Conservation (phyloP, 805 yeast species). For the Hyphopichia homilentoma region DNA sequence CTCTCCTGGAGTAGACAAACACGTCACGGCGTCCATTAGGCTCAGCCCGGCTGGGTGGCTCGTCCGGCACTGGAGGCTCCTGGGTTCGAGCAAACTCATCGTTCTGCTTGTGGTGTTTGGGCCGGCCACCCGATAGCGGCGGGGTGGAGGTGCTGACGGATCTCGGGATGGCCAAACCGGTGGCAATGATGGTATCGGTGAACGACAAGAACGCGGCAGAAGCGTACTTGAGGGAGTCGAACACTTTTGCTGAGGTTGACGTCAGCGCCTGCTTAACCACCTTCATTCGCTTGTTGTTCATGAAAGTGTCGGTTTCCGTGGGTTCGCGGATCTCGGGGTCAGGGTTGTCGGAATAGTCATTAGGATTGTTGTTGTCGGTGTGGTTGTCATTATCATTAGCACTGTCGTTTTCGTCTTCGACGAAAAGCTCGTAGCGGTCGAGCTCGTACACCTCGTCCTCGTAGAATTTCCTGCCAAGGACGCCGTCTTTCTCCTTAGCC, state of each 20-base stretch:
- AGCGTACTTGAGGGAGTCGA: constrained; percentile 12
- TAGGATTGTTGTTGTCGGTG: constrained; percentile 1
- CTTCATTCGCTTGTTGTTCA: background rate
- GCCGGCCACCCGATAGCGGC: constrained; percentile 5
- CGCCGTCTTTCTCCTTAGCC: constrained; percentile 61
- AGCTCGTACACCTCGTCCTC: constrained; percentile 57
- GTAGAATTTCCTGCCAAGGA: constrained; percentile 69
- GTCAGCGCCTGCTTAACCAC: no score
- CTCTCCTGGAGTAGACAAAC: constrained; percentile 35
- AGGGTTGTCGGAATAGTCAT: constrained; percentile 7
- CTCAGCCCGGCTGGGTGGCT: background rate
- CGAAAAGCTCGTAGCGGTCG: constrained; percentile 37
- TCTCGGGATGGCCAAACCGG: constrained; percentile 56
- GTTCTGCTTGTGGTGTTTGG: background rate
- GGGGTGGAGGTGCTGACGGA: constrained; percentile 38
- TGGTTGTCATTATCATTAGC: constrained; percentile 4
- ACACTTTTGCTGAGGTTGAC: no score
- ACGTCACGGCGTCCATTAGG: constrained; percentile 25
- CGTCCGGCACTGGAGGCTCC: no score
- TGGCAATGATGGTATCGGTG: constrained; percentile 53
- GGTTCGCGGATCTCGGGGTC: constrained; percentile 3
- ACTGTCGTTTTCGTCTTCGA: constrained; percentile 17
- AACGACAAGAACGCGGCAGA: constrained; percentile 38
- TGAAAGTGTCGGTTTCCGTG: background rate
- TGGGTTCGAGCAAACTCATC: constrained; percentile 1